Percentiles rank a stretch among this genome's conserved stretches.
Conservation (phyloP, 768 basidiomycete species). For the Mycena crocata region DNA sequence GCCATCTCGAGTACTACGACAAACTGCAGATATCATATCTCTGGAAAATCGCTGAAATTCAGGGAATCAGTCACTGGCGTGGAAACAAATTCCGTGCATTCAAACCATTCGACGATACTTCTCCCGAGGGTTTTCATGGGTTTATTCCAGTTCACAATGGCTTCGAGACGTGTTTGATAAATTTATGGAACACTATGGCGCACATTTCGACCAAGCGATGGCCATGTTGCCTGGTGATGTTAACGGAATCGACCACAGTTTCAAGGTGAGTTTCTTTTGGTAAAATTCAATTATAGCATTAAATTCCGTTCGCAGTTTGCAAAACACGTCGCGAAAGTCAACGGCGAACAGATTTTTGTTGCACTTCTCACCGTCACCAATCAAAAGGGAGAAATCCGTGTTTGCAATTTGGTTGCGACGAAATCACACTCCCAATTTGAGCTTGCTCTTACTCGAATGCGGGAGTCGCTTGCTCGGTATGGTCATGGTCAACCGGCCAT, state of each 20-base stretch:
- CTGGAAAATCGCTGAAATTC: neutral
- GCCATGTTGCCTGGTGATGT: neutral
- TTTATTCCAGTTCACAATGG: constrained; percentile 1
- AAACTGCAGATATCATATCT: neutral
- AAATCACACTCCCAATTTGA: constrained; percentile 48
- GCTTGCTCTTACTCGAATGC: constrained; percentile 36
- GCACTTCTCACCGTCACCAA: constrained; percentile 42
- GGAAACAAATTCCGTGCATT: neutral
- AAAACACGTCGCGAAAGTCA: constrained; percentile 41
- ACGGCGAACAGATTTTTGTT: constrained; percentile 41
- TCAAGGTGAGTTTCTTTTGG: neutral
- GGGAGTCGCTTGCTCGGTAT: constrained; percentile 37
- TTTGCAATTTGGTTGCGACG: constrained; percentile 40
- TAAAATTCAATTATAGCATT: too few species aligned
- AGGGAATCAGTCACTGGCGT: neutral
- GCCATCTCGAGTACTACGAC: neutral
- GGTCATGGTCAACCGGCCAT: constrained; percentile 16
- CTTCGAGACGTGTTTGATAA: constrained; percentile 3
- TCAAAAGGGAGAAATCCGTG: constrained; percentile 40
- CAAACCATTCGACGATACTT: neutral
- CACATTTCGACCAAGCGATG: neutral
- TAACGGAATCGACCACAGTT: constrained; percentile 1
- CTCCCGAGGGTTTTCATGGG: constrained; percentile 26
- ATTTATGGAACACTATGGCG: neutral
- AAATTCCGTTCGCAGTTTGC: constrained; percentile 33